Base-by-base conservation (phyloP, 208 protist species). In the Herpetomonas samuelpessoai region DNA sequence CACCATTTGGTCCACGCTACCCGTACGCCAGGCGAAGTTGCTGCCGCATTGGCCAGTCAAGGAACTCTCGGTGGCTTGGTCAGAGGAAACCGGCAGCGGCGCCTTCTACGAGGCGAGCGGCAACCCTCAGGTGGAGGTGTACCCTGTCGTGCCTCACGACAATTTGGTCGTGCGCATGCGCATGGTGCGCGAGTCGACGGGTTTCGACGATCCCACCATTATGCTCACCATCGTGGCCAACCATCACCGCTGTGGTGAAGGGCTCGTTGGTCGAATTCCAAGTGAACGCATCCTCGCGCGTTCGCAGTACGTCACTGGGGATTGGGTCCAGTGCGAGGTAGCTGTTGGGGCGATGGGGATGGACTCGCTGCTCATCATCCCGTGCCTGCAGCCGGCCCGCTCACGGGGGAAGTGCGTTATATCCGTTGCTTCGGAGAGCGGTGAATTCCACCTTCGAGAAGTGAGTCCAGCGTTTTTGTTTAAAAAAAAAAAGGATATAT, bases 41-140 rank as follows among this genome's bases (percentile, higher is more conserved):
- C 57, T 92, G 28, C 90, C 90, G 22, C 35, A 58, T 35, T 92
- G 81, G 84, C 29, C 65, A 26, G 80, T 83, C 62, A 56, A 90
- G 44, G 69, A 55, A 47, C 60, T 88, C 21, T 19, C 27, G 9
- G 63, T 80, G 1, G 50, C 59, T 30, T 93, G 86, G 90, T 31
- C 53, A 30, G 53, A 65, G 10, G 48, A 31, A 35, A 44, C 64
- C 21, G 80, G 79, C 49, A 88, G 81, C 60, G 81, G 81, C 14
- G 76, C 70, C 48, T 96, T 83, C 61, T 89, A 96, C 68, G 74
- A 86, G 9, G 74, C 75, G 21, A 77, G 48, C 41, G 45, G 68
- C 14, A 82, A 96, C 56, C 90, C 90, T 22, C 90, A 96, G 68
- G 67, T 96, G 38, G 90, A 96, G 68, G 65, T 96, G 45, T 79